Conservation (phyloP, 1,284 basidiomycete genomes). For the Cryptococcus sp. region DNA sequence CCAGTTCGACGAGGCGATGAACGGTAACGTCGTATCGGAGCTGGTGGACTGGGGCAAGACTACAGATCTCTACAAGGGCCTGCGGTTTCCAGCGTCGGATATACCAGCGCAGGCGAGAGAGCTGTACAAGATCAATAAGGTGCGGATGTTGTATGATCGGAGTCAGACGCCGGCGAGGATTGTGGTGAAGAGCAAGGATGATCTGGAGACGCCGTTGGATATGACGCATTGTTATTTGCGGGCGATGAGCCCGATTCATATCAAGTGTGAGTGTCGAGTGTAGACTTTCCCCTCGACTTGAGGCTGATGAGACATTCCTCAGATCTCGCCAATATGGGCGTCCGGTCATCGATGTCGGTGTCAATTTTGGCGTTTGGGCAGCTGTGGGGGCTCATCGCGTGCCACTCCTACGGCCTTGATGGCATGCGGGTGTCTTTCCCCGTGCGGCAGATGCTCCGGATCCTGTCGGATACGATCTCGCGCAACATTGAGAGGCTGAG, state of each 20-base stretch:
- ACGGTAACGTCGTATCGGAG: conserved; percentile 73
- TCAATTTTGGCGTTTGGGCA: conserved; percentile 80
- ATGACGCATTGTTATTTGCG: conserved; percentile 85
- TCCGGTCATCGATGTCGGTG: conserved; percentile 79
- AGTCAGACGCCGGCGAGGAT: conserved; percentile 73
- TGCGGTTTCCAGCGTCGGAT: conserved; percentile 58
- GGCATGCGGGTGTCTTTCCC: conserved; percentile 84
- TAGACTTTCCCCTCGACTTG: background rate
- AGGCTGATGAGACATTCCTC: background rate
- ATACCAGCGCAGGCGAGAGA: conserved; percentile 60
- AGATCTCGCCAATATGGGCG: conserved; percentile 77
- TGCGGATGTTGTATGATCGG: conserved; percentile 75
- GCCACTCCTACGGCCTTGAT: conserved; percentile 73
- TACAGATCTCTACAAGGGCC: conserved; percentile 66
- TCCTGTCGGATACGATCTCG: conserved; percentile 78
- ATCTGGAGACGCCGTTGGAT: conserved; percentile 71
- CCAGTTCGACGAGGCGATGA: conserved; percentile 58
- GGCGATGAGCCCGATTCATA: conserved; percentile 85
- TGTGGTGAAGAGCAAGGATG: conserved; percentile 63
- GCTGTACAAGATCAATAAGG: conserved; percentile 65
- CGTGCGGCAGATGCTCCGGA: conserved; percentile 72
- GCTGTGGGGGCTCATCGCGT: conserved; percentile 80
- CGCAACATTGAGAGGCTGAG: conserved; percentile 77
- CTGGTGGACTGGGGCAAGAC: conserved; percentile 78
- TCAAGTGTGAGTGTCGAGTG: conserved; percentile 61